Evolutionary conservation across 2,329 filamentous ascomycete species (phyloP).

Genomic region (Xylariaceae sp.): DNA sequence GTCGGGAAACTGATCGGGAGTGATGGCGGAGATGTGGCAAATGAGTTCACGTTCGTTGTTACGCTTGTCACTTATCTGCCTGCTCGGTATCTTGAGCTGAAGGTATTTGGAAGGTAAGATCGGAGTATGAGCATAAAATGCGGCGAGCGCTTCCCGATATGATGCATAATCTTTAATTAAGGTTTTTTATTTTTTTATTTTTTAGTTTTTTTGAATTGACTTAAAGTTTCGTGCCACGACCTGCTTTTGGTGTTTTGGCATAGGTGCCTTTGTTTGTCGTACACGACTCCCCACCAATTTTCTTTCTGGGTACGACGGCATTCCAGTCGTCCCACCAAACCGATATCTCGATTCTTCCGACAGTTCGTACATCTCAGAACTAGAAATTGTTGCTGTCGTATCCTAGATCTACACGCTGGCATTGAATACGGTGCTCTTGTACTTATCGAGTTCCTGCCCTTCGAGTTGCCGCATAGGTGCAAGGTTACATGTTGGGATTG

Average conservation of each 20-base stretch:
- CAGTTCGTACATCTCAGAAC: too few relatives aligned
- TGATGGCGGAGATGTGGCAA: slow-evolving; percentile 57
- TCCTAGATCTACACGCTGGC: too few relatives aligned
- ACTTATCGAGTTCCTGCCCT: too few relatives aligned
- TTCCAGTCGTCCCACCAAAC: too few relatives aligned
- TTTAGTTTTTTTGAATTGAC: neutral
- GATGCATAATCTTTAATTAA: too few relatives aligned
- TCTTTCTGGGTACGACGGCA: neutral
- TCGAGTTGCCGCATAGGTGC: too few relatives aligned
- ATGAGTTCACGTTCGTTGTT: slow-evolving; percentile 59
- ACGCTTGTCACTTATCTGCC: slow-evolving; percentile 56
- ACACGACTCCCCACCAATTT: neutral
- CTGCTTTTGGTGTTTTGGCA: neutral
- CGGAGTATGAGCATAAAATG: neutral
- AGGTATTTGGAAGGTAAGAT: slow-evolving; percentile 49
- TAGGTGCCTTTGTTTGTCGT: neutral
- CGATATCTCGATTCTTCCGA: too few relatives aligned
- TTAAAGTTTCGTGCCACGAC: neutral
- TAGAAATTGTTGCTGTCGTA: too few relatives aligned
- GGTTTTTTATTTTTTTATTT: too few relatives aligned
- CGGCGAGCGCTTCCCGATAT: neutral
- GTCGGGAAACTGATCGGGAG: slow-evolving; percentile 52
- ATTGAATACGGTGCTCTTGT: too few relatives aligned
- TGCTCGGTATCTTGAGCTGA: slow-evolving; percentile 56
- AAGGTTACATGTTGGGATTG: too few relatives aligned